phyloP scores from a whole-genome alignment of 257 asterid genomes.

The Knoxia roxburghii region DNA sequence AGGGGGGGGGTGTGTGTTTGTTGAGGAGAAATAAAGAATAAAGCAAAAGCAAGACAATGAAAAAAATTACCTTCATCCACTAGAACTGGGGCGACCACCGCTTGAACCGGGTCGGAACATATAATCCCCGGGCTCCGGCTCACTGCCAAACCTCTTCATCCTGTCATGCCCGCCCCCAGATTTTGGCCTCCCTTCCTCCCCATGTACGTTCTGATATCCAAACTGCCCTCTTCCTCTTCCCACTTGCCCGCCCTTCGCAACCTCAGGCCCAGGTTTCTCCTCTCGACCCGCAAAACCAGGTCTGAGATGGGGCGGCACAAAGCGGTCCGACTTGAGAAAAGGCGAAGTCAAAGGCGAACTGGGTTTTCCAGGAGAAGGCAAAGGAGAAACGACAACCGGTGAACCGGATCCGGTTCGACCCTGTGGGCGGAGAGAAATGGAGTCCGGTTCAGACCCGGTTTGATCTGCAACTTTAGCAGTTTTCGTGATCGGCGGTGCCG shows the following conservation, averaged over 20 bases:
- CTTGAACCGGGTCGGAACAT: constrained; percentile 50
- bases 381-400: constrained; percentile 24
- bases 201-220: constrained; percentile 25
- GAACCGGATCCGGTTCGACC: constrained; percentile 63
- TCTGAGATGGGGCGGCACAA: constrained; percentile 78
- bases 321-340: constrained; percentile 43
- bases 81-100: constrained; percentile 50
- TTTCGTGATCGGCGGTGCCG: not conserved
- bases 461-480: constrained; percentile 29
- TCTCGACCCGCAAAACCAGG: constrained; percentile 77
- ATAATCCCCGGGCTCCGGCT: constrained; percentile 28
- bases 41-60: too few relatives aligned
- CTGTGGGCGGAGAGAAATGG: constrained; percentile 62
- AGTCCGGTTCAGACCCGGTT: constrained; percentile 28
- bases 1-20: too few relatives aligned
- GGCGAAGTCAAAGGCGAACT: constrained; percentile 30
- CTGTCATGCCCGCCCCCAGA: constrained; percentile 67
- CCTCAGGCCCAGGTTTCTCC: constrained; percentile 51
- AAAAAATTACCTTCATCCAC: constrained; percentile 53
- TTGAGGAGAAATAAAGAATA: not conserved
- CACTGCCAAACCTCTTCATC: constrained; percentile 37
- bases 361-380: constrained; percentile 36
- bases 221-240: constrained; percentile 27
- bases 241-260: constrained; percentile 35
- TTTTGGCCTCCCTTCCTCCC: constrained; percentile 56